Conservation (phyloP, 768 basidiomycete genomes). For the Mycena galopus region DNA sequence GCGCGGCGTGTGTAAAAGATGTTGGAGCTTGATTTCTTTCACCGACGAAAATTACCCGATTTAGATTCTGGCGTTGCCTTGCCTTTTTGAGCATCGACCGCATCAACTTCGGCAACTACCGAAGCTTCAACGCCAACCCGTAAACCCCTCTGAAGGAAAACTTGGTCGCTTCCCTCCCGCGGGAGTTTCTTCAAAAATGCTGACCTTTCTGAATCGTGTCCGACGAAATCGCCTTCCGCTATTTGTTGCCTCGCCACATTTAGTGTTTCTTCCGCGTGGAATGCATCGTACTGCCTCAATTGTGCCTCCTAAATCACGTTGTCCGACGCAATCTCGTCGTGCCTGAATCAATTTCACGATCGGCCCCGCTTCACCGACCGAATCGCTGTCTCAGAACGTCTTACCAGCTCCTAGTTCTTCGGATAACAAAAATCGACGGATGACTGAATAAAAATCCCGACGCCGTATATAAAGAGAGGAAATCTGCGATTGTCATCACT, state of each 20-base stretch:
- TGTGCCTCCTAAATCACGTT: background rate
- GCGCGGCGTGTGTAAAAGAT: too few relatives aligned
- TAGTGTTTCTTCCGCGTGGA: background rate
- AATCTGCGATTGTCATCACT: background rate
- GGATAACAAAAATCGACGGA: background rate
- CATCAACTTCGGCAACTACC: too few relatives aligned
- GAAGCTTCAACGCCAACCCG: too few relatives aligned
- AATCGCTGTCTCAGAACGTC: slow-evolving; percentile 30
- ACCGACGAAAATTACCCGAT: too few relatives aligned
- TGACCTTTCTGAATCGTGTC: too few relatives aligned
- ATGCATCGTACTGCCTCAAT: background rate
- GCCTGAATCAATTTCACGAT: slow-evolving; percentile 11
- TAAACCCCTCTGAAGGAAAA: too few relatives aligned
- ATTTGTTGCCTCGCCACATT: background rate
- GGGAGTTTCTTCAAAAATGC: too few relatives aligned
- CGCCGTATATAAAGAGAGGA: slow-evolving; percentile 2
- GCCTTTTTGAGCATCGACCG: too few relatives aligned
- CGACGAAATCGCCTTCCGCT: background rate
- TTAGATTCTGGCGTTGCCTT: too few relatives aligned
- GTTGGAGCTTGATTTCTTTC: too few relatives aligned
- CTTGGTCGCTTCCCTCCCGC: too few relatives aligned
- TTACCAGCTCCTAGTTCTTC: background rate
- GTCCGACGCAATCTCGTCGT: slow-evolving; percentile 24
- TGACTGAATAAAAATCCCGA: slow-evolving; percentile 1
- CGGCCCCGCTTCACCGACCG: slow-evolving; percentile 26